These are phyloP conservation scores for Starmera stellimalicola DNA, from an alignment of 1,139 yeast genomes.

Conservation along the genomic window DNA sequence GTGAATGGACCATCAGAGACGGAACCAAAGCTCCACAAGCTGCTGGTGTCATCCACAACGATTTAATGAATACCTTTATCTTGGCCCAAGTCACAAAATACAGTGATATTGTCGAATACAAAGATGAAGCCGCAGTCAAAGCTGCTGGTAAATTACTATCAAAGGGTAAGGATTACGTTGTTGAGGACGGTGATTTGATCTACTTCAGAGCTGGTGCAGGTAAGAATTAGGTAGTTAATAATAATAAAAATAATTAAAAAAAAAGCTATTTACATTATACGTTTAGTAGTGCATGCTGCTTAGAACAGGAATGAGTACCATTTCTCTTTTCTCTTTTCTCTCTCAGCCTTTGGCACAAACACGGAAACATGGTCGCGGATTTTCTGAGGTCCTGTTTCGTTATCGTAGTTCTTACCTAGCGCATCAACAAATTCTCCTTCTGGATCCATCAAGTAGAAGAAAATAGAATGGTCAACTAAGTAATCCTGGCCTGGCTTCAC, in stretches of 20 bases:
- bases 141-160: constrained; percentile 88
- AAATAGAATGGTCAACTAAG: constrained; percentile 92
- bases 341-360: constrained; percentile 59
- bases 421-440: constrained; percentile 95
- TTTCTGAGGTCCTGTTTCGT: constrained; percentile 68
- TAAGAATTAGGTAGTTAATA: constrained; percentile 40
- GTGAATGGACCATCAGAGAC: constrained; percentile 84
- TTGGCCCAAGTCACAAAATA: constrained; percentile 81
- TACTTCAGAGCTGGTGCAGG: constrained; percentile 97
- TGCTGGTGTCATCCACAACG: constrained; percentile 81
- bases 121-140: constrained; percentile 78
- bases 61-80: constrained; percentile 68
- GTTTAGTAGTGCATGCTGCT: constrained; percentile 17
- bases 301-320: constrained; percentile 44
- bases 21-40: constrained; percentile 85
- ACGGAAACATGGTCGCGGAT: constrained; percentile 71
- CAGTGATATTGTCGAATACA: constrained; percentile 71
- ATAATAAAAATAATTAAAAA: background rate
- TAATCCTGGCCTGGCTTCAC: constrained; percentile 94
- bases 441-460: constrained; percentile 93
- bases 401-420: constrained; percentile 82
- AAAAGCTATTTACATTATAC: background rate
- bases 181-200: constrained; percentile 84
- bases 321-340: constrained; percentile 52
- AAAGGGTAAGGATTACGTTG: constrained; percentile 97